Percentiles rank a stretch among this genome's conserved stretches.
Conservation (phyloP, 2,329 filamentous ascomycete genomes). For the Scedosporium boydii region DNA sequence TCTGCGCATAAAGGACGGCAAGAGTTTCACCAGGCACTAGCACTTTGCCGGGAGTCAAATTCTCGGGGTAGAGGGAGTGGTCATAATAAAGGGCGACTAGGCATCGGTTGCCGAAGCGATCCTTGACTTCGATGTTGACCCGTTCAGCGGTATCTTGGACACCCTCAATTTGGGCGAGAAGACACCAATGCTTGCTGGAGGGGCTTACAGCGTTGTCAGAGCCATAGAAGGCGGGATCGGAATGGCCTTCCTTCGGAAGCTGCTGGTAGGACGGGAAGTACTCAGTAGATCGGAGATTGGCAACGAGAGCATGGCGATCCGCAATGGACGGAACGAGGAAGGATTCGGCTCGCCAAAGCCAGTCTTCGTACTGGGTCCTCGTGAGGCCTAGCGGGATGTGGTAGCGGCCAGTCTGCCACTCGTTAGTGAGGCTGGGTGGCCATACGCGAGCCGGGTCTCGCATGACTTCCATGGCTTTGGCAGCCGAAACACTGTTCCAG, state of each 20-base stretch:
- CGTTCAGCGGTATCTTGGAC: too few species aligned
- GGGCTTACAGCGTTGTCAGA: too few species aligned
- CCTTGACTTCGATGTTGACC: too few species aligned
- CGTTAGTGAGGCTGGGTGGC: not conserved
- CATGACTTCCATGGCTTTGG: not conserved
- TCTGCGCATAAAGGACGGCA: not conserved
- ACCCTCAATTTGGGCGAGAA: too few species aligned
- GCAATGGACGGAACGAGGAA: too few species aligned
- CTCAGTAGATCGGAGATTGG: not conserved
- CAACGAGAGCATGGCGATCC: not conserved
- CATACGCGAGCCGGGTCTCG: not conserved
- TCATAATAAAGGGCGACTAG: not conserved
- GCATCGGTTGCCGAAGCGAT: not conserved
- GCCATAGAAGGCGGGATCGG: too few species aligned
- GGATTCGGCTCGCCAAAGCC: not conserved
- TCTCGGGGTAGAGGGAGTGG: not conserved
- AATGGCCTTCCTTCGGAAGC: too few species aligned
- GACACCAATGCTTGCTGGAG: too few species aligned
- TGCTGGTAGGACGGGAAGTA: not conserved
- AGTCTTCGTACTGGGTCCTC: not conserved
- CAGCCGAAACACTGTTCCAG: not conserved
- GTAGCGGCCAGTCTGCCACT: not conserved
- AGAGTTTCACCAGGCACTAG: not conserved
- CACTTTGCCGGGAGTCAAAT: not conserved
- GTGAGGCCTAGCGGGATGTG: not conserved